Base-by-base conservation (phyloP, 2,329 filamentous ascomycete genomes). In the Venturia oleaginea region DNA sequence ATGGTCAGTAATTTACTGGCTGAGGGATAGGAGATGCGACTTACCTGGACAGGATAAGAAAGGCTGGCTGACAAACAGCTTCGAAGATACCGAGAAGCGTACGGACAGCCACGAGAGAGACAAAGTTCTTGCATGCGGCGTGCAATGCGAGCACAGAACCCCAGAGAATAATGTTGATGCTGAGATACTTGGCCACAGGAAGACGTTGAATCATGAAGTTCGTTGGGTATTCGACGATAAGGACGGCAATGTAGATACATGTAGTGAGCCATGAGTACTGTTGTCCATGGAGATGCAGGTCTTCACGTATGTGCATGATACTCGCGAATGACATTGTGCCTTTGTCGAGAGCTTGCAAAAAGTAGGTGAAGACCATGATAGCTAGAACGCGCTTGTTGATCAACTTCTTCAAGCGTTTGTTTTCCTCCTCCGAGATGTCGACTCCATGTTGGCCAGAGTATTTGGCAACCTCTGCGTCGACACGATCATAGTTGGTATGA, bases 311-410 rank as follows among this genome's bases (percentile, higher is more conserved):
- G 1, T 74, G 71, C 76, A 78, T 78, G 51, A 77, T 77, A 0
- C 76, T 76, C 10, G 84, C 76, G 68, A 81, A 88, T 0, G 81
- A 84, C 70, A 89, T 76, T 0, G 86, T 88, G 32, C 85, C 85
- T 73, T 88, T 88, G 73, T 89, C 86, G 57, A 89, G 79, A 57
- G 85, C 82, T 70, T 89, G 88, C 27, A 91, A 75, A 71, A 91
- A 90, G 74, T 91, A 91, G 0, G 87, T 90, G 59, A 82, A 73
- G 65, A 91, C 81, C 88, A 92, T 91, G 72, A 91, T 79, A 2
- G 81, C 75, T 54, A 92, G 76, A 2, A 91, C 82, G 38, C 88
- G 83, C 67, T 78, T 81, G 74, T 91, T 87, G 68, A 91, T 89
- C 77, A 85, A 77, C 62, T 75, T 80, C 67, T 84, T 85, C 62